Conservation (phyloP, 441 rosid species). For the Bocquillonia castaneifolia region DNA sequence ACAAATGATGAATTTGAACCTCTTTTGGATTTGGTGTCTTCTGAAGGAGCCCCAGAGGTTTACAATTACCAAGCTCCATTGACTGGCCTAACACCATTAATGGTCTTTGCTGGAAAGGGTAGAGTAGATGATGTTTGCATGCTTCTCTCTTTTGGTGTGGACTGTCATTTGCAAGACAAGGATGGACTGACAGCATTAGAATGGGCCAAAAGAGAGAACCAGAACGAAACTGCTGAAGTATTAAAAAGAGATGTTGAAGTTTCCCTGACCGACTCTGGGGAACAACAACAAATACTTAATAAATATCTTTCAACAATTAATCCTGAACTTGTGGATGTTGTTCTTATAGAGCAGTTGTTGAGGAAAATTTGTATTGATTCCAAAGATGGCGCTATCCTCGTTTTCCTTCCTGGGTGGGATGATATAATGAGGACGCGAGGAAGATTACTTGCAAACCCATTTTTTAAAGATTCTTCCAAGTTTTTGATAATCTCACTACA, state of each 20-base stretch:
- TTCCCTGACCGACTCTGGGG: constrained; percentile 28
- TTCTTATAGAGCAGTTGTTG: constrained; percentile 67
- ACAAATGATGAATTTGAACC: constrained; percentile 72
- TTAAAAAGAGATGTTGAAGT: constrained; percentile 45
- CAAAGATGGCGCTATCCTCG: constrained; percentile 80
- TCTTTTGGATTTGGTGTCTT: constrained; percentile 69
- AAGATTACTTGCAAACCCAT: constrained; percentile 49
- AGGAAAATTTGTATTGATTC: constrained; percentile 72
- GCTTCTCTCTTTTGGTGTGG: constrained; percentile 77
- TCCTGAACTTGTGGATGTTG: constrained; percentile 65
- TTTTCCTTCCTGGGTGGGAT: constrained; percentile 99
- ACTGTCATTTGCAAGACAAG: constrained; percentile 54
- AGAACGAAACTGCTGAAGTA: constrained; percentile 59
- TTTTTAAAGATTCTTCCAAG: constrained; percentile 54
- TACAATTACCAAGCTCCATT: constrained; percentile 71
- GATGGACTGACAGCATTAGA: constrained; percentile 64
- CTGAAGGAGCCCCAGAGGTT: constrained; percentile 46
- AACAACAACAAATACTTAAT: constrained; percentile 54
- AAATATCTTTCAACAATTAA: constrained; percentile 58
- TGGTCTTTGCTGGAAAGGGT: constrained; percentile 94
- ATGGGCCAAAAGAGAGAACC: constrained; percentile 64
- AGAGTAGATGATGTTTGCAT: constrained; percentile 72
- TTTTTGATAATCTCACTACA: constrained; percentile 74
- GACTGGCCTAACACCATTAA: constrained; percentile 70
- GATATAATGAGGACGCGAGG: constrained; percentile 65